Evolutionary conservation across 192 early-diverging fungal species (phyloP).

Genomic region (Entophlyctis helioformis): DNA sequence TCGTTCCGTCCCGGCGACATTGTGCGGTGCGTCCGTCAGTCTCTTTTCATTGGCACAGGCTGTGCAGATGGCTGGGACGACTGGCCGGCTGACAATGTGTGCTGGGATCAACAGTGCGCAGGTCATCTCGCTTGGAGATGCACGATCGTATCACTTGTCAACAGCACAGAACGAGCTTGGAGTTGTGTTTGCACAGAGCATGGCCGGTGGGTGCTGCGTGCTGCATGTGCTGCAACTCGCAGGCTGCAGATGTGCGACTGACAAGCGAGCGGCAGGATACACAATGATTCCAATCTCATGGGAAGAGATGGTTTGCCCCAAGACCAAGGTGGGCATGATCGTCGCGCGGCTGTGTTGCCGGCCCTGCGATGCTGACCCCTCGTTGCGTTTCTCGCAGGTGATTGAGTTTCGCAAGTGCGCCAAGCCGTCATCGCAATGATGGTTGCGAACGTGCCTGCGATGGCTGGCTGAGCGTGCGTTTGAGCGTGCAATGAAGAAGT

Average conservation of each 20-base stretch:
- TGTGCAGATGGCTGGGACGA: too few relatives aligned
- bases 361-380: neutral
- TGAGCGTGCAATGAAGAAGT: too few relatives aligned
- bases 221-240: neutral
- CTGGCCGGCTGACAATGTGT: neutral
- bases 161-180: constrained; percentile 90
- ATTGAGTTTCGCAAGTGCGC: constrained; percentile 92
- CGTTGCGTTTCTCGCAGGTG: constrained; percentile 4
- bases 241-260: neutral
- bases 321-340: constrained; percentile 46
- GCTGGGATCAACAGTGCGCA: constrained; percentile 13
- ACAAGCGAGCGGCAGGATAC: constrained; percentile 18
- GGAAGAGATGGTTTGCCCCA: constrained; percentile 97
- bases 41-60: neutral
- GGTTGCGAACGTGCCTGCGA: too few relatives aligned
- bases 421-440: too few relatives aligned
- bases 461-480: too few relatives aligned
- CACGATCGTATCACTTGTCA: constrained; percentile 77
- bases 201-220: constrained; percentile 39
- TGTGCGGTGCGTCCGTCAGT: constrained; percentile 27
- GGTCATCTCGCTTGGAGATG: constrained; percentile 87
- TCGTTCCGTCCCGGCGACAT: constrained; percentile 93
- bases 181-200: constrained; percentile 84
- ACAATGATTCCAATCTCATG: constrained; percentile 92
- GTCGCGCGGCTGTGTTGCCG: neutral